phyloP scores from a whole-genome alignment of 2,329 filamentous ascomycete genomes.

The Tolypocladium endophyticum region DNA sequence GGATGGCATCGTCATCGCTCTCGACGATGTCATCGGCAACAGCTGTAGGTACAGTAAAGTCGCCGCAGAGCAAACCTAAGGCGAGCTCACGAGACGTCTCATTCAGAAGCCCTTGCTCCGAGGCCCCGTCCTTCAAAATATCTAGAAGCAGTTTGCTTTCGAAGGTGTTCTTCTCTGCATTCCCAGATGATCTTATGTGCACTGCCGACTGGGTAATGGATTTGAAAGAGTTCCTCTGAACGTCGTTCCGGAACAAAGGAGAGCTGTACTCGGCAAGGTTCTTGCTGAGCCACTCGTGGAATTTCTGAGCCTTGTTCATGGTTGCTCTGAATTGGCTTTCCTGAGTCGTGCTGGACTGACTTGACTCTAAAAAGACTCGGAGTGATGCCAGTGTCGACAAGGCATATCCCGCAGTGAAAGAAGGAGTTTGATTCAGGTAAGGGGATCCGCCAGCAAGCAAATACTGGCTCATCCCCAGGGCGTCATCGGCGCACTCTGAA shows the following conservation, averaged over 20 bases:
- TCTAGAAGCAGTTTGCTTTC: conserved; percentile 74
- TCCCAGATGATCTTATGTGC: conserved; percentile 56
- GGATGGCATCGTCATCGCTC: conserved; percentile 51
- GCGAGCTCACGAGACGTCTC: conserved; percentile 58
- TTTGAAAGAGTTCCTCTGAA: conserved; percentile 47
- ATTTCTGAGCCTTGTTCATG: conserved; percentile 62
- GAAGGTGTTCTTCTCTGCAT: conserved; percentile 56
- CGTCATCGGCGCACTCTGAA: conserved; percentile 81
- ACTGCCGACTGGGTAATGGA: conserved; percentile 60
- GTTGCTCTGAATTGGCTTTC: conserved; percentile 73
- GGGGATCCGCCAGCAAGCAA: conserved; percentile 57
- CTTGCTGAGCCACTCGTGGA: conserved; percentile 67
- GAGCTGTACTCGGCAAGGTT: conserved; percentile 57
- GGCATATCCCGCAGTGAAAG: conserved; percentile 71
- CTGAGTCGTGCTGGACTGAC: conserved; percentile 71
- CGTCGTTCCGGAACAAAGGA: conserved; percentile 33
- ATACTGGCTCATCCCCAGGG: conserved; percentile 77
- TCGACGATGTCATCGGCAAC: conserved; percentile 53
- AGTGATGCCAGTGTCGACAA: conserved; percentile 73
- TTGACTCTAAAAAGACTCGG: conserved; percentile 62
- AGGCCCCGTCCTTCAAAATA: conserved; percentile 63
- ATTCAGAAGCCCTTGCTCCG: conserved; percentile 54
- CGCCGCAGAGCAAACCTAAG: conserved; percentile 61
- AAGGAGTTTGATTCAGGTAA: conserved; percentile 55
- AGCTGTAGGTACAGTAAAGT: conserved; percentile 51